These are phyloP conservation scores for Aegilops sharonensis DNA, from an alignment of 176 grass and related monocot species.

Conservation along the genomic window DNA sequence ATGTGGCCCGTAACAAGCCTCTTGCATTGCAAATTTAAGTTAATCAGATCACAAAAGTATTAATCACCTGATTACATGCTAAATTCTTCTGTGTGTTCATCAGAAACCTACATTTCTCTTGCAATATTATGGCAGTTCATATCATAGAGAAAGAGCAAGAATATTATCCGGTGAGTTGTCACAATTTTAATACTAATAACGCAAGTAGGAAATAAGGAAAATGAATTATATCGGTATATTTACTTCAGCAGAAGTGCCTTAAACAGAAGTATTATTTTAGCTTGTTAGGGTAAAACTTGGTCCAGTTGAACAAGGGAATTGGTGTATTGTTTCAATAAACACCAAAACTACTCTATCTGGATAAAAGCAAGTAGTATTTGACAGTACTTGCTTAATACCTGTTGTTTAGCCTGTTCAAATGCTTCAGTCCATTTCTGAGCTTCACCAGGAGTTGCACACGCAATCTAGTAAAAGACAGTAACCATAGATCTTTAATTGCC, in stretches of 20 bases:
- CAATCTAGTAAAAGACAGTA: conserved; percentile 61
- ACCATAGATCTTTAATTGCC: neutral
- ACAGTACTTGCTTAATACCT: conserved; percentile 42
- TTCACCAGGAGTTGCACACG: conserved; percentile 62
- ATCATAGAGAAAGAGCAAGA: neutral
- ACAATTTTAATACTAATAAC: neutral
- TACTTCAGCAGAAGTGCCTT: neutral
- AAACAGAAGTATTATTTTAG: neutral
- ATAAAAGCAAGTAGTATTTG: conserved; percentile 10
- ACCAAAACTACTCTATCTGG: neutral
- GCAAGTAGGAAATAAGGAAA: neutral
- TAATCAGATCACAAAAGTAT: neutral
- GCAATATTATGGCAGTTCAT: neutral
- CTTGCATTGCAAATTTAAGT: neutral
- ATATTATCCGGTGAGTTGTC: neutral
- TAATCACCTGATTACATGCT: conserved; percentile 17
- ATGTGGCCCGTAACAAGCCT: neutral
- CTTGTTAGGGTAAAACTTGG: neutral
- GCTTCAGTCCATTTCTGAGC: conserved; percentile 81
- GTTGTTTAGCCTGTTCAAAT: conserved; percentile 90
- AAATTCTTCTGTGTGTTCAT: conserved; percentile 2
- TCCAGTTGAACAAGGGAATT: conserved; percentile 1
- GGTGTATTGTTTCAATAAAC: neutral
- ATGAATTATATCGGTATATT: neutral
- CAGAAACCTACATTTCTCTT: neutral